These are phyloP conservation scores for Saccharomyces uvarum DNA, from an alignment of 1,139 yeast genomes.

Conservation along the genomic window DNA sequence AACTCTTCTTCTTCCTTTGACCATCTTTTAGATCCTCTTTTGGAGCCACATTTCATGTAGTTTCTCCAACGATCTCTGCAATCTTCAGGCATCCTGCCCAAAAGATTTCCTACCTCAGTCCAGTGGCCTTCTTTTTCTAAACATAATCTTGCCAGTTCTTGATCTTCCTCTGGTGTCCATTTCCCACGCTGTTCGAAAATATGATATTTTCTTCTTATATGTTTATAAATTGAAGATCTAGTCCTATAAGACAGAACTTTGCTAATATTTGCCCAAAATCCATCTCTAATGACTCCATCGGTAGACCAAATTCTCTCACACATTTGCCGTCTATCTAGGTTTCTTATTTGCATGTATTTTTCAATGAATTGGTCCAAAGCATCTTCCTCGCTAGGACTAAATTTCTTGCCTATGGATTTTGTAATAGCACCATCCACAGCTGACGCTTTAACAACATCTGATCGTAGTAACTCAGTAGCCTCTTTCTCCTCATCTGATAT, in stretches of 20 bases:
- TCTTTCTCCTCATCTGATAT: constrained; percentile 7
- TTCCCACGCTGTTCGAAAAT: constrained; percentile 79
- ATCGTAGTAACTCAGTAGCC: constrained; percentile 24
- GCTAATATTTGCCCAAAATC: constrained; percentile 78
- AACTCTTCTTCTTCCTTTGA: constrained; percentile 32
- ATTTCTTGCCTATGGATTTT: constrained; percentile 31
- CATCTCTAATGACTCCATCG: constrained; percentile 67
- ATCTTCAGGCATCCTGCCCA: constrained; percentile 96
- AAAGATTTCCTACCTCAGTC: constrained; percentile 67
- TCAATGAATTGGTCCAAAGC: constrained; percentile 66
- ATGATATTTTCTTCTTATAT: constrained; percentile 82
- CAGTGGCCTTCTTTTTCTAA: constrained; percentile 70
- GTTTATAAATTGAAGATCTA: constrained; percentile 83
- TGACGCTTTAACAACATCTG: constrained; percentile 30
- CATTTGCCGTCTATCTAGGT: constrained; percentile 56
- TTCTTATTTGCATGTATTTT: constrained; percentile 57
- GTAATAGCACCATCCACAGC: constrained; percentile 24
- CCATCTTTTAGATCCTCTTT: constrained; percentile 75
- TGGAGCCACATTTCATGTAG: constrained; percentile 80
- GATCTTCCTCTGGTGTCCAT: constrained; percentile 81
- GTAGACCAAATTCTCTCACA: constrained; percentile 84
- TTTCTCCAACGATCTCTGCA: constrained; percentile 95
- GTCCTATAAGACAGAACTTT: constrained; percentile 76
- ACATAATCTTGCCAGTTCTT: constrained; percentile 53
- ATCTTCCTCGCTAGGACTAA: constrained; percentile 48